phyloP scores from a whole-genome alignment of 140 eudicot genomes.

The Stevia rebaudiana region DNA sequence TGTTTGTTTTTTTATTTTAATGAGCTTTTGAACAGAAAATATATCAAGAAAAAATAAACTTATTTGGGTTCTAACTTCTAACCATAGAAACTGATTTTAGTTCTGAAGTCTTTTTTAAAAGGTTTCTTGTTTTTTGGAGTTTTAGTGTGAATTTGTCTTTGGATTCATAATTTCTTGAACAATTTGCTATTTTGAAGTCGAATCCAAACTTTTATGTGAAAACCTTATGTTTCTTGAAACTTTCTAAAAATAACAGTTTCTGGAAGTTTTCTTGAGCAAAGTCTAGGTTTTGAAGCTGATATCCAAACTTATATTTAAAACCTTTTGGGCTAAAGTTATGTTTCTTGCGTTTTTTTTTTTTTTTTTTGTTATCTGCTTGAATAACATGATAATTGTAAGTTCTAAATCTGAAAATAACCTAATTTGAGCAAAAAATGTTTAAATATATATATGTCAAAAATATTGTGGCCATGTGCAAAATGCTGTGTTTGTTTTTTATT shows the following conservation, averaged over 20 bases:
- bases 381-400: not conserved
- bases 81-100: not conserved
- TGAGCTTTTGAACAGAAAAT: slow-evolving; percentile 9
- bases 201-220: not conserved
- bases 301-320: not conserved
- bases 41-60: not conserved
- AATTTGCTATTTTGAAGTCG: slow-evolving; percentile 2
- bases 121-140: not conserved
- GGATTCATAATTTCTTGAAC: not conserved
- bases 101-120: no score
- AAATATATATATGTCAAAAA: not conserved
- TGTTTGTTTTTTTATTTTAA: not conserved
- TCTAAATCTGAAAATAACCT: not conserved
- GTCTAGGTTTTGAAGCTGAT: not conserved
- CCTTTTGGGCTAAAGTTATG: not conserved
- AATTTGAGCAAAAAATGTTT: not conserved
- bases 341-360: not conserved
- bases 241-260: not conserved
- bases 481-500: not conserved
- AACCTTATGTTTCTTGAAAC: not conserved
- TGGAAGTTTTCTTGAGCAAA: not conserved
- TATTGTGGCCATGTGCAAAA: not conserved
- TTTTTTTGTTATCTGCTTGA: slow-evolving; percentile 2
- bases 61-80: slow-evolving; percentile 1
- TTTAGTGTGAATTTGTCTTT: not conserved